Evolutionary conservation across 768 basidiomycete species (phyloP).

Genomic region (Nidularia sp.): DNA sequence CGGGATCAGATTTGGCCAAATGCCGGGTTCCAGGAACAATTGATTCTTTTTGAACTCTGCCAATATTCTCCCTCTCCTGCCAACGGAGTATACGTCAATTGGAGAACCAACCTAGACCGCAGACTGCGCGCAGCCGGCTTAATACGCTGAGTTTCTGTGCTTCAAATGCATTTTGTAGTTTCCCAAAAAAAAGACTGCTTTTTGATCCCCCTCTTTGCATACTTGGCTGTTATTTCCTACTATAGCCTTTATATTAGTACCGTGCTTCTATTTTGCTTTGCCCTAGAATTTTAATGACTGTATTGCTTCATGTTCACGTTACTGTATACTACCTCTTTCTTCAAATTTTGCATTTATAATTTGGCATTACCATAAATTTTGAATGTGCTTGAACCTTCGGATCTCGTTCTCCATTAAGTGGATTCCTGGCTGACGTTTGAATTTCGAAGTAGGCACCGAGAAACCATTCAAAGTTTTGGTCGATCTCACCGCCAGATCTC

Average conservation of each 20-base stretch:
- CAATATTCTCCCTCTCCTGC: constrained; percentile 55
- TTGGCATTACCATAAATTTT: too few species aligned
- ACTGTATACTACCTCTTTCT: too few species aligned
- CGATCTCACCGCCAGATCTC: too few species aligned
- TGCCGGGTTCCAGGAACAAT: constrained; percentile 76
- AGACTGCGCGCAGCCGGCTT: constrained; percentile 39
- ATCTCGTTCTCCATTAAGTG: too few species aligned
- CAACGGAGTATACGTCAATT: constrained; percentile 64
- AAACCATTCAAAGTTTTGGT: too few species aligned
- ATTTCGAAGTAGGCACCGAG: too few species aligned
- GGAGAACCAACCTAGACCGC: constrained; percentile 54
- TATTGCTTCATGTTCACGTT: constrained; percentile 3
- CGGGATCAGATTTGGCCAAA: constrained; percentile 78
- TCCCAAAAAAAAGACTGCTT: not conserved
- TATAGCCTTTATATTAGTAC: not conserved
- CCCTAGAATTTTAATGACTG: constrained; percentile 1
- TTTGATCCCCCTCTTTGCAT: constrained; percentile 1
- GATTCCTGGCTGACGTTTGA: too few species aligned
- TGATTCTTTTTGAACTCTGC: constrained; percentile 73
- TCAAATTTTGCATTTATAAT: too few species aligned
- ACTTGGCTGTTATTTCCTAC: not conserved
- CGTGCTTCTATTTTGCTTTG: not conserved
- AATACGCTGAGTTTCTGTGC: constrained; percentile 8
- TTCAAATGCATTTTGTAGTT: not conserved
- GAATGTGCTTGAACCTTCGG: too few species aligned